Conservation (phyloP, 805 yeast genomes). For the Priceomyces carsonii region DNA sequence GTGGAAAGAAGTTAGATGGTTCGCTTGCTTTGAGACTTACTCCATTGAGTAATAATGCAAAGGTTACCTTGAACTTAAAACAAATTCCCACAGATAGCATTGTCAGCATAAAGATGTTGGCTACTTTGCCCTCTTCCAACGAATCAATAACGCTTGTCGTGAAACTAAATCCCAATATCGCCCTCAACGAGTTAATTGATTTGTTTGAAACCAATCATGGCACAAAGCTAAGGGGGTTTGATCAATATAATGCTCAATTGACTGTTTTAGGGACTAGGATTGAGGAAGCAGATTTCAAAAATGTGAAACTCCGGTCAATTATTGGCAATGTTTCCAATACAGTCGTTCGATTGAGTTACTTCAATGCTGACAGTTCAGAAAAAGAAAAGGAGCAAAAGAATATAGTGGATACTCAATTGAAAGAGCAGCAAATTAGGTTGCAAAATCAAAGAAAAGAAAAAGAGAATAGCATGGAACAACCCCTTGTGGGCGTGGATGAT, state of each 20-base stretch:
- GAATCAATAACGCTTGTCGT: constrained; percentile 6
- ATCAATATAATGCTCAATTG: constrained; percentile 11
- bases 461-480: constrained; percentile 9
- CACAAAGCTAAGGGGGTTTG: neutral
- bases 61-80: constrained; percentile 21
- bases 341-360: constrained; percentile 24
- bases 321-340: constrained; percentile 23
- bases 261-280: constrained; percentile 15
- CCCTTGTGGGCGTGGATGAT: constrained; percentile 2
- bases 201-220: constrained; percentile 5
- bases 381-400: constrained; percentile 22
- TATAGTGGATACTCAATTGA: constrained; percentile 17
- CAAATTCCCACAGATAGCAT: constrained; percentile 1
- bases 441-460: constrained; percentile 9
- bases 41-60: constrained; percentile 33
- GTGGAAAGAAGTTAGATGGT: constrained; percentile 31
- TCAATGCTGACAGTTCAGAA: constrained; percentile 2
- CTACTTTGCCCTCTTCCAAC: constrained; percentile 5
- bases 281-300: constrained; percentile 10
- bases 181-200: constrained; percentile 5
- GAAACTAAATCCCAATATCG: constrained; percentile 3
- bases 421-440: constrained; percentile 16
- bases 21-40: constrained; percentile 34
- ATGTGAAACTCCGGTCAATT: constrained; percentile 14
- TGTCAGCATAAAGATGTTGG: constrained; percentile 20